Evolutionary conservation across 2,329 filamentous ascomycete genomes (phyloP).

Genomic region (Fusarium lyarnte): DNA sequence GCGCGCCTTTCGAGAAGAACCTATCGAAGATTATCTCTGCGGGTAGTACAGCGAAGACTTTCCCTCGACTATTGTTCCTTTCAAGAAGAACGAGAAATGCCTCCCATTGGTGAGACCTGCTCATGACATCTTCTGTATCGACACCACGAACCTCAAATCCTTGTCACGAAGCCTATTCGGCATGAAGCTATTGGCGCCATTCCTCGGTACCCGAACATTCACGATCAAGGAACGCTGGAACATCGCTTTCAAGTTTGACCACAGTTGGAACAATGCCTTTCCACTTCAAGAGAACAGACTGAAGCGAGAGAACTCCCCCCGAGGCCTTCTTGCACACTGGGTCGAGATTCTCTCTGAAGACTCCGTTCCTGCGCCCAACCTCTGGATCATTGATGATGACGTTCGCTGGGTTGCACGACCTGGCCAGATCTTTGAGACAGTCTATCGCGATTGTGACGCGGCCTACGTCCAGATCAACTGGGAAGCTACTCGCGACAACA

Average conservation of each 20-base stretch:
- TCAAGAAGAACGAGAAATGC: background rate
- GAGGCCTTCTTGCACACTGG: background rate
- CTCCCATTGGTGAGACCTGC: background rate
- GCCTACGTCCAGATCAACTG: background rate
- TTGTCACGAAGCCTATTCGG: background rate
- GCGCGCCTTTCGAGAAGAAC: background rate
- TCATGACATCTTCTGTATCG: background rate
- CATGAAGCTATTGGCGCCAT: background rate
- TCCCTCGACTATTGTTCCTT: background rate
- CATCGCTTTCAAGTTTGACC: background rate
- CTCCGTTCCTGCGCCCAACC: rapidly evolving
- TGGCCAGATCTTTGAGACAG: rapidly evolving
- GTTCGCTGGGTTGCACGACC: background rate
- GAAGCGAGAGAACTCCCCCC: background rate
- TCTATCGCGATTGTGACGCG: background rate
- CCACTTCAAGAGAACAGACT: background rate
- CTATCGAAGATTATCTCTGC: background rate
- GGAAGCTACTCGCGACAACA: background rate
- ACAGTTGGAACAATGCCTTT: background rate
- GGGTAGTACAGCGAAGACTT: background rate
- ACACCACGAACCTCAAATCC: background rate
- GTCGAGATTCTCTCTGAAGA: rapidly evolving
- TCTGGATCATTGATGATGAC: background rate
- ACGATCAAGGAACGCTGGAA: background rate
- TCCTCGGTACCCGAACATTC: background rate